phyloP scores from a whole-genome alignment of 2,329 filamentous ascomycete species.

The Aspergillus puulaauensis region DNA sequence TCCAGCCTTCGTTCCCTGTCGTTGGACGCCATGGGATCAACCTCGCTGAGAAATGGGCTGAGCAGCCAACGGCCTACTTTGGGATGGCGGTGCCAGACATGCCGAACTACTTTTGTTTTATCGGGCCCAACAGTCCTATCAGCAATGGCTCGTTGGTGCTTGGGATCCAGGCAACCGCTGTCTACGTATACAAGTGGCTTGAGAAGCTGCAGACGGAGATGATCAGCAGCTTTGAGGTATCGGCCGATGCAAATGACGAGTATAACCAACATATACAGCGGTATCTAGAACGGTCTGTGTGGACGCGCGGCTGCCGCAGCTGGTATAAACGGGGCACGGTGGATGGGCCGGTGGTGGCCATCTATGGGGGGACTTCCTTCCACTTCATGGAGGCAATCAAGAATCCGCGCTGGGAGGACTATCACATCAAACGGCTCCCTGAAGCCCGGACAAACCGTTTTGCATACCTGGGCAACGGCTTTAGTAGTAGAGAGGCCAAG shows the following conservation, averaged over 20 bases:
- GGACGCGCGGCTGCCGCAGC: constrained; percentile 21
- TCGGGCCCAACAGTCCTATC: constrained; percentile 18
- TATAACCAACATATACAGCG: constrained; percentile 22
- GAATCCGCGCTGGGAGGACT: constrained; percentile 57
- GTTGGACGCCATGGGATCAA: constrained; percentile 25
- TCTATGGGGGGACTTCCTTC: constrained; percentile 26
- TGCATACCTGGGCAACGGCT: constrained; percentile 53
- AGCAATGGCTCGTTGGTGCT: constrained; percentile 20
- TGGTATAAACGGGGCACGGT: constrained; percentile 40
- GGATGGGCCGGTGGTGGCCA: constrained; percentile 50
- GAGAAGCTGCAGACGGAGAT: constrained; percentile 18
- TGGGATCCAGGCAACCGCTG: constrained; percentile 11
- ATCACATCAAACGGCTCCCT: constrained; percentile 50
- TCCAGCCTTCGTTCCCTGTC: constrained; percentile 33
- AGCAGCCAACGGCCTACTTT: constrained; percentile 22
- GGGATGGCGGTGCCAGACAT: constrained; percentile 15
- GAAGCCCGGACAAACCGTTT: constrained; percentile 41
- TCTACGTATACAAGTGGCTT: constrained; percentile 25
- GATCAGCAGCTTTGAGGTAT: constrained; percentile 6
- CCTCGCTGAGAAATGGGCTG: constrained; percentile 15
- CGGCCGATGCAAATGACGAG: constrained; percentile 5
- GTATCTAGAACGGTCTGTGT: constrained; percentile 21
- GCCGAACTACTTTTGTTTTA: constrained; percentile 29
- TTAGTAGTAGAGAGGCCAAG: background rate
- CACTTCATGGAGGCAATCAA: constrained; percentile 17